Base-by-base conservation (phyloP, 495 filamentous ascomycete species). In the Penicillium silybi region DNA sequence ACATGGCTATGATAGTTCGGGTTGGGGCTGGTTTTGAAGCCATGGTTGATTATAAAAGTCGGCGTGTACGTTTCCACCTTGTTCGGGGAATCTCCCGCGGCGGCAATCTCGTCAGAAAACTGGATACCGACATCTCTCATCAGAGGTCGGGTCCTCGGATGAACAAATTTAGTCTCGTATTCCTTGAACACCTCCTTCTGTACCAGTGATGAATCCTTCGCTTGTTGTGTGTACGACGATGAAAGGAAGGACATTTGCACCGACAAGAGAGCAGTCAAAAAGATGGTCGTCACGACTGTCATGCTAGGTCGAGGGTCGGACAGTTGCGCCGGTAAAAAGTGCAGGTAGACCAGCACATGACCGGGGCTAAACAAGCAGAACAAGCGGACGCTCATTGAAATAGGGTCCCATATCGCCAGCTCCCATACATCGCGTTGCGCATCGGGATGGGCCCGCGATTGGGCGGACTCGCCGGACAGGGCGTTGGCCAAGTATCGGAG, bases 141-240 rank as follows among this genome's bases (percentile, higher is more conserved):
- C 16, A 86, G 77, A 9, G 82, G 85, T 51, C 92, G 86, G 8
- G 95, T 81, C n/a, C 85, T 78, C 9, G 95, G 93, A 64, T 95
- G 89, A 2, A 98, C 93, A 54, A 82, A 96, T 76, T 97, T 97
- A 42, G 83, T 87, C 67, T 98, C 89, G 69, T 98, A 98, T 71
- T 98, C 93, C 63, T 90, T 84, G 72, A 97, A 71, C 6, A 98
- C 92, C 67, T 96, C 89, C 55, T 87, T 91, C 45, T 93, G 87
- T 45, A 97, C 87, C 23, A 97, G 71, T 0, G 83, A 77, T 1
- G 81, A 78, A 66, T 98, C 93, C 62, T 92, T 95, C 39, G 82
- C 78, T 60, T 97, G 91, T 63, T 92, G 92, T 4, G 80, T 80
- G 68, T 90, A 96, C 18, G 74, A 80, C 1, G 74, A 72, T 27